Evolutionary conservation across 306 rosid species (phyloP).

Genomic region (Vachellia collinsii): DNA sequence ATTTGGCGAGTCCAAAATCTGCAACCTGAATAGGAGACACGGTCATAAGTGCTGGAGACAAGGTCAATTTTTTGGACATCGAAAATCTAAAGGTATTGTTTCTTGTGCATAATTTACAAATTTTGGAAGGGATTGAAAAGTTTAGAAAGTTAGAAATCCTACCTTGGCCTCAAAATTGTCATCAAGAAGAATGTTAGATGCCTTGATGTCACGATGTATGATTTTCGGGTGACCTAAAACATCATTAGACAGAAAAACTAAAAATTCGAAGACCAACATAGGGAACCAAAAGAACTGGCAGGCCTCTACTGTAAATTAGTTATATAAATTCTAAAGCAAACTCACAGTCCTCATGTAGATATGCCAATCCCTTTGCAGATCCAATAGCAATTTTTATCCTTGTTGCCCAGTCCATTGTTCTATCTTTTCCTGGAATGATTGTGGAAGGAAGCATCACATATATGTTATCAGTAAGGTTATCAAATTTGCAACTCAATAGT

Average conservation of each 20-base stretch:
- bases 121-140: not conserved
- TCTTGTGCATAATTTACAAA: constrained; percentile 4
- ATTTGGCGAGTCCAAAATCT: constrained; percentile 70
- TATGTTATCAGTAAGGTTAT: not conserved
- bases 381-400: constrained; percentile 48
- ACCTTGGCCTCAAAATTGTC: constrained; percentile 61
- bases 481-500: constrained; percentile 3
- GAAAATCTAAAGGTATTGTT: not conserved
- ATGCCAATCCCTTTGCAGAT: constrained; percentile 47
- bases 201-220: constrained; percentile 73
- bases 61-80: constrained; percentile 10
- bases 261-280: not conserved
- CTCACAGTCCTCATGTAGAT: constrained; percentile 49
- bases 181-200: constrained; percentile 67
- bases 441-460: not conserved
- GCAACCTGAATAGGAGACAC: constrained; percentile 48
- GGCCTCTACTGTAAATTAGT: not conserved
- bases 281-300: not conserved
- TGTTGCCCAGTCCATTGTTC: constrained; percentile 38
- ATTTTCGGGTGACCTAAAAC: constrained; percentile 57
- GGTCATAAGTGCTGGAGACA: not conserved
- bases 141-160: constrained; percentile 8
- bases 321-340: not conserved
- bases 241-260: not conserved
- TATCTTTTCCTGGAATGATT: constrained; percentile 33